Evolutionary conservation across 2,329 filamentous ascomycete genomes (phyloP).

Genomic region (Alternaria metachromatica): DNA sequence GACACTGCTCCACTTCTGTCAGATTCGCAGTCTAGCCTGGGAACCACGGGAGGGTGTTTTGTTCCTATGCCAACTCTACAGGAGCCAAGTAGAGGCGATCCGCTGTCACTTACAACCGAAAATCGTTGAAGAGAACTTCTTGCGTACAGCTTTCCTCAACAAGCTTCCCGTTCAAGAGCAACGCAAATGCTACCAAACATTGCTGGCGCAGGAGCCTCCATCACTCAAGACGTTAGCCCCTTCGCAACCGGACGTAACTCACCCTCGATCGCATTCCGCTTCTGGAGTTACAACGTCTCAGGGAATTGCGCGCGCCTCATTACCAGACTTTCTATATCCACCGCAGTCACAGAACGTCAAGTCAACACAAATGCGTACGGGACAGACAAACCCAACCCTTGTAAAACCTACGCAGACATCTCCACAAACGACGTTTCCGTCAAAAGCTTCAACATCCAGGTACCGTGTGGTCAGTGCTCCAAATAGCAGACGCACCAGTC

Average conservation of each 20-base stretch:
- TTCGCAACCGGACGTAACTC: slow-evolving; percentile 13
- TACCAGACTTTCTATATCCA: slow-evolving; percentile 17
- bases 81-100: slow-evolving; percentile 29
- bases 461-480: slow-evolving; percentile 20
- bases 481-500: slow-evolving; percentile 6
- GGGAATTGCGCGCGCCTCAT: slow-evolving; percentile 16
- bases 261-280: slow-evolving; percentile 17
- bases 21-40: slow-evolving; percentile 33
- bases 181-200: slow-evolving; percentile 31
- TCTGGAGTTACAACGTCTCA: slow-evolving; percentile 12
- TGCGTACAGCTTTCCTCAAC: slow-evolving; percentile 36
- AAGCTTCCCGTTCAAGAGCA: slow-evolving; percentile 30
- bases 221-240: slow-evolving; percentile 30
- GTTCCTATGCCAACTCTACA: slow-evolving; percentile 38
- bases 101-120: slow-evolving; percentile 31
- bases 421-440: neutral
- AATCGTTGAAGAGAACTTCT: slow-evolving; percentile 34
- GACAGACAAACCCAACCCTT: neutral
- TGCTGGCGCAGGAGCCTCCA: slow-evolving; percentile 35
- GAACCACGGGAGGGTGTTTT: slow-evolving; percentile 38
- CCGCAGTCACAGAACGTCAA: slow-evolving; percentile 17
- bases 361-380: neutral
- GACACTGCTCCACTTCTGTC: slow-evolving; percentile 34
- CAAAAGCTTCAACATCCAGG: slow-evolving; percentile 11
- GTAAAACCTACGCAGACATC: neutral